Evolutionary conservation across 768 basidiomycete species (phyloP).

Genomic region (Daedaleopsis nitida): DNA sequence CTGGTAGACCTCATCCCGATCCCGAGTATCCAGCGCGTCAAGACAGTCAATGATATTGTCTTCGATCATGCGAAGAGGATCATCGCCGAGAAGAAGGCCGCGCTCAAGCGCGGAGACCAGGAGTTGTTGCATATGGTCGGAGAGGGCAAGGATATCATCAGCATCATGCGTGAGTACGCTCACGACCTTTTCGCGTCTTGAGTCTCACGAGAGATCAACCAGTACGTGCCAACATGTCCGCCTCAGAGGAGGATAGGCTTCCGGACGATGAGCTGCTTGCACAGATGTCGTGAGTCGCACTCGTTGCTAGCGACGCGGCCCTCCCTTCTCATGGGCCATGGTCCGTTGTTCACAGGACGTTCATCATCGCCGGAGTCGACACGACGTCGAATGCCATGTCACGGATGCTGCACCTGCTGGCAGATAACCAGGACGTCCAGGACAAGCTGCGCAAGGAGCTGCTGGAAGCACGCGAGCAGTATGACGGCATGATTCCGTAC

Average conservation of each 20-base stretch:
- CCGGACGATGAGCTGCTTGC: slow-evolving; percentile 37
- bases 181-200: too few species aligned
- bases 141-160: slow-evolving; percentile 50
- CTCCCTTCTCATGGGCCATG: neutral
- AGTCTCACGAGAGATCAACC: neutral
- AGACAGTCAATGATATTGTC: slow-evolving; percentile 49
- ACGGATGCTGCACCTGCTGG: slow-evolving; percentile 22
- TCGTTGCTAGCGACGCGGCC: neutral
- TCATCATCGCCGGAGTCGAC: slow-evolving; percentile 30
- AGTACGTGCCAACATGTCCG: slow-evolving; percentile 44
- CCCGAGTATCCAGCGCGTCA: slow-evolving; percentile 41
- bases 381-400: slow-evolving; percentile 31
- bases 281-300: slow-evolving; percentile 30
- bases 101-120: slow-evolving; percentile 29
- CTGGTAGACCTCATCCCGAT: slow-evolving; percentile 44
- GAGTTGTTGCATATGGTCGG: slow-evolving; percentile 27
- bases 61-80: slow-evolving; percentile 42
- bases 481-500: slow-evolving; percentile 35
- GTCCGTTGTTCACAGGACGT: slow-evolving; percentile 12
- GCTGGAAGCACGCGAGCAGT: slow-evolving; percentile 20
- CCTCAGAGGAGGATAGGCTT: slow-evolving; percentile 11
- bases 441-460: slow-evolving; percentile 33
- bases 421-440: slow-evolving; percentile 38
- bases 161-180: slow-evolving; percentile 39
- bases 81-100: slow-evolving; percentile 38